Evolutionary conservation across 257 asterid genomes (phyloP).

Genomic region (Penstemon eatonii): DNA sequence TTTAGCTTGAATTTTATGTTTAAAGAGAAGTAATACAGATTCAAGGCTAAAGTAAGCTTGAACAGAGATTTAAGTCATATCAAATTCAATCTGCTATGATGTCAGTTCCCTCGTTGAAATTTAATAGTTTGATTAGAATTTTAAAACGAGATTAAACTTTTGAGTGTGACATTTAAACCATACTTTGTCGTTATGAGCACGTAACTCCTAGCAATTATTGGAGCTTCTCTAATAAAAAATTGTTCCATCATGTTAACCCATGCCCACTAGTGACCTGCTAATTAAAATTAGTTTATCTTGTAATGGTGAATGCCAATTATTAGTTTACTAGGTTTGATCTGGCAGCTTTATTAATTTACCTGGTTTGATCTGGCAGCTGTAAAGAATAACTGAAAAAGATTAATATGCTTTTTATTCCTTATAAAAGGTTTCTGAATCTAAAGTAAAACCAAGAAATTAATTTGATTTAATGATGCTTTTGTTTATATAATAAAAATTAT

Average conservation of each 20-base stretch:
- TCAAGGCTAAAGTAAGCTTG: neutral
- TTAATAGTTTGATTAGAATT: slow-evolving; percentile 20
- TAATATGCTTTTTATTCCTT: slow-evolving; percentile 2
- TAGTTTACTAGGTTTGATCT: slow-evolving; percentile 9
- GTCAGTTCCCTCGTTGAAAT: slow-evolving; percentile 20
- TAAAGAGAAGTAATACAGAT: neutral
- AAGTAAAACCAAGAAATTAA: slow-evolving; percentile 28
- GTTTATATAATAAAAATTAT: neutral
- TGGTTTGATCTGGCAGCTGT: slow-evolving; percentile 34
- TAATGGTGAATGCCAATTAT: slow-evolving; percentile 30
- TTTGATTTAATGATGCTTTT: slow-evolving; percentile 17
- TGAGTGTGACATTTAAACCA: slow-evolving; percentile 34
- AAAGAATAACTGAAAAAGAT: slow-evolving; percentile 20
- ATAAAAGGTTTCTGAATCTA: neutral
- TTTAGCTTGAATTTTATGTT: too few species aligned
- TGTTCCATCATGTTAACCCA: slow-evolving; percentile 24
- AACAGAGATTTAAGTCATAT: slow-evolving; percentile 3
- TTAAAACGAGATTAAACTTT: slow-evolving; percentile 24
- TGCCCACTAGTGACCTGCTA: slow-evolving; percentile 41
- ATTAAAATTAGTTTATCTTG: slow-evolving; percentile 28
- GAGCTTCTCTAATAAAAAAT: slow-evolving; percentile 45
- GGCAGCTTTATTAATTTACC: slow-evolving; percentile 19
- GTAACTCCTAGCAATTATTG: slow-evolving; percentile 34
- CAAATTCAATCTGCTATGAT: slow-evolving; percentile 8
- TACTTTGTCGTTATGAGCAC: slow-evolving; percentile 38